phyloP scores from a whole-genome alignment of 2,329 filamentous ascomycete species.

The Cercospora zeina region DNA sequence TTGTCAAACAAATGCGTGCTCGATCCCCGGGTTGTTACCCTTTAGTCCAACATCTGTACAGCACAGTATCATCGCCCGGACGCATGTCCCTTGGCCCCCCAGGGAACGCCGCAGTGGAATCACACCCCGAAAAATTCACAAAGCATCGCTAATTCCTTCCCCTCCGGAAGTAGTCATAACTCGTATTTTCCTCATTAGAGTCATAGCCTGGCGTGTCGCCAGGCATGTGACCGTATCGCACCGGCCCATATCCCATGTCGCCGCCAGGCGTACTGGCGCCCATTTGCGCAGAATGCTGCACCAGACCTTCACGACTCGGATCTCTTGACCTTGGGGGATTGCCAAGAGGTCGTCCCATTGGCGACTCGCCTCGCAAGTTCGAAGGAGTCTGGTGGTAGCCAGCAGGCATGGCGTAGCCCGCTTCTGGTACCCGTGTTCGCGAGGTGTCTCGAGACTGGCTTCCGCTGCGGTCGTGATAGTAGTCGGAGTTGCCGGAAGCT shows the following conservation, averaged over 20 bases:
- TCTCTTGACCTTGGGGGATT: slow-evolving; percentile 23
- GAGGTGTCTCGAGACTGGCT: slow-evolving; percentile 29
- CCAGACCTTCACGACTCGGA: slow-evolving; percentile 30
- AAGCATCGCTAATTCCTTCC: slow-evolving; percentile 28
- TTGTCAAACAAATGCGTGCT: background rate
- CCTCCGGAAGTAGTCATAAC: slow-evolving; percentile 45
- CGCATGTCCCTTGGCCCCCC: background rate
- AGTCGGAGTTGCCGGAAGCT: slow-evolving; percentile 12
- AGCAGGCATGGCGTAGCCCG: slow-evolving; percentile 47
- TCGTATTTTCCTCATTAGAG: slow-evolving; percentile 39
- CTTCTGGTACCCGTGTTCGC: slow-evolving; percentile 27
- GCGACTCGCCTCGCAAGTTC: slow-evolving; percentile 47
- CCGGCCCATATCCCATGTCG: slow-evolving; percentile 36
- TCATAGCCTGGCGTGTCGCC: slow-evolving; percentile 36
- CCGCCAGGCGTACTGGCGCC: slow-evolving; percentile 24
- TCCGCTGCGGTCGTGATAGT: slow-evolving; percentile 24
- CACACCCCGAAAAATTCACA: too few relatives aligned
- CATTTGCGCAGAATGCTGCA: slow-evolving; percentile 25
- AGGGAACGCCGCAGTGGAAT: background rate
- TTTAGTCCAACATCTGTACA: background rate
- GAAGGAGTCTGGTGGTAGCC: slow-evolving; percentile 52
- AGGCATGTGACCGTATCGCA: slow-evolving; percentile 31
- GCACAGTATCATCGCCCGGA: background rate
- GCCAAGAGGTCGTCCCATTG: slow-evolving; percentile 37
- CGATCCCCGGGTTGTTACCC: background rate